Evolutionary conservation across 2,329 filamentous ascomycete species (phyloP).

Genomic region (Monilinia polystroma): DNA sequence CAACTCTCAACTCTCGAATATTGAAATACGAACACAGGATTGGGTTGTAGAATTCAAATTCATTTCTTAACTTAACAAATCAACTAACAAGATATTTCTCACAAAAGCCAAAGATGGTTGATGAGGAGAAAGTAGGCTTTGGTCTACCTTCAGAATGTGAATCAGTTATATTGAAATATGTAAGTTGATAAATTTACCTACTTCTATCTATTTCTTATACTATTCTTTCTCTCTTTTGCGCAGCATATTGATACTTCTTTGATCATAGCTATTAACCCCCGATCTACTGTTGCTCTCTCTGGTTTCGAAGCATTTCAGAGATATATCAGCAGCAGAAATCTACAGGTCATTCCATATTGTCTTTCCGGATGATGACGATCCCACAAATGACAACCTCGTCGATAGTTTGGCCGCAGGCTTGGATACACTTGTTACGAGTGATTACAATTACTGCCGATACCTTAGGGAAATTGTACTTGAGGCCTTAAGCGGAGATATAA

Average conservation of each 20-base stretch:
- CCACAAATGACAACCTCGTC: slow-evolving; percentile 52
- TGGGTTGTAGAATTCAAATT: too few relatives aligned
- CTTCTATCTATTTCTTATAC: not conserved
- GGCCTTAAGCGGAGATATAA: slow-evolving; percentile 51
- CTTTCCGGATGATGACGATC: slow-evolving; percentile 59
- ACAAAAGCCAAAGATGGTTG: not conserved
- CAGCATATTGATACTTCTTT: slow-evolving; percentile 1
- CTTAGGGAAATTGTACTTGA: slow-evolving; percentile 57
- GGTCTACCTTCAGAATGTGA: slow-evolving; percentile 8
- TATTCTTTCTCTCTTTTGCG: not conserved
- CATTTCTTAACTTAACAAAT: too few relatives aligned
- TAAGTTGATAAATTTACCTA: not conserved
- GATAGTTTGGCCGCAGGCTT: slow-evolving; percentile 58
- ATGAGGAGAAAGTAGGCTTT: not conserved
- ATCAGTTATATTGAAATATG: not conserved
- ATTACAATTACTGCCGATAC: slow-evolving; percentile 62
- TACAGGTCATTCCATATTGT: slow-evolving; percentile 61
- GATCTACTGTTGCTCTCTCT: slow-evolving; percentile 59
- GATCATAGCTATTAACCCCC: slow-evolving; percentile 48
- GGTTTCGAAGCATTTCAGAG: slow-evolving; percentile 57
- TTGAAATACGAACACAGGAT: too few relatives aligned
- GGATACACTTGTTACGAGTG: slow-evolving; percentile 61
- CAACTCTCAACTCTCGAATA: too few relatives aligned
- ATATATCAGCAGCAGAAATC: slow-evolving; percentile 56
- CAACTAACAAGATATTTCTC: too few relatives aligned